Evolutionary conservation across 2,329 filamentous ascomycete species (phyloP), one percentile per base, ranked within the genome.

Genomic region (Trichoderma brevicompactum): DNA sequence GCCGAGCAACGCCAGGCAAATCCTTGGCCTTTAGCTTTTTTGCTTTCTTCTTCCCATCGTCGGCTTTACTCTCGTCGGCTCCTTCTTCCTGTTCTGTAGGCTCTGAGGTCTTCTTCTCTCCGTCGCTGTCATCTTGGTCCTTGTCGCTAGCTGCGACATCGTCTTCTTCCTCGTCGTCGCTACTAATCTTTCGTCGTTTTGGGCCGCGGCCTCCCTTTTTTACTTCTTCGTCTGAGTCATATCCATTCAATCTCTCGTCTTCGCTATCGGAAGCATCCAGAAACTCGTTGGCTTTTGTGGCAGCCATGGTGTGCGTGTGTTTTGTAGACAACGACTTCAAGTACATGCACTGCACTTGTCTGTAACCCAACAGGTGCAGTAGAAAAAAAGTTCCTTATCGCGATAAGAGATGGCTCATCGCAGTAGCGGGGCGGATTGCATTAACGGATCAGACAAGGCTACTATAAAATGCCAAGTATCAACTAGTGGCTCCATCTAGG

Each of bases 281-380:
- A 71, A 89, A 94, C 60, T 91, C 85, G 75, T 92, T 92, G 70
- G 85, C 85, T 73, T 90, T 92, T 73, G 89, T 85, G 46, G 86
- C 81, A 1, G 88, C 77, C 90, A 93, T 92, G 41, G 19, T 53
- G 55, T 40, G 40, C 23, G 23, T 43, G 28, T 41, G 34, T 56
- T 40, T 12, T 59, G 40, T 13, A 34, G 13, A 2, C 9, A 9
- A 28, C 9, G 38, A 49, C 3, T 34, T 63, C 15, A 12, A 40
- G n/a, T 32, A 13, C n/a, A 36, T 15, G n/a, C 17, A 28, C 23
- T 28, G 23, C 23, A 28, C 23, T 28, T 5, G 23, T 28, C 23
- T 28, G 23, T 28, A 28, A 28, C 23, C 23, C n/a, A n/a, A n/a
- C n/a, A n/a, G n/a, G n/a, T 28, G 23, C 23, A 28, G 23, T 28